Conservation (phyloP, 345 rosid genomes). For the Populus ilicifolia region DNA sequence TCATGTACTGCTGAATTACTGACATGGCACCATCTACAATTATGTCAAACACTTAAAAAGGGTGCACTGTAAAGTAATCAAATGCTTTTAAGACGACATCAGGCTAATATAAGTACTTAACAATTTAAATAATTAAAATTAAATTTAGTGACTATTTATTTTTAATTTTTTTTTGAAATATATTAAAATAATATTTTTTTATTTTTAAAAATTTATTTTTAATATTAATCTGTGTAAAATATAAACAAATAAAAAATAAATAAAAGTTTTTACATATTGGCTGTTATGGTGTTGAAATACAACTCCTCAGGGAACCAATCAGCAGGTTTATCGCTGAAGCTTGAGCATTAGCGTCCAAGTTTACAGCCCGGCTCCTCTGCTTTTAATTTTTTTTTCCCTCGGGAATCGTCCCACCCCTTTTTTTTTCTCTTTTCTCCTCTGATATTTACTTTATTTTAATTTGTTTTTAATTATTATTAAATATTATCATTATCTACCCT, state of each 20-base stretch:
- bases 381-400: constrained; percentile 24
- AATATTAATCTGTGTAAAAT: too few species aligned
- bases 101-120: constrained; percentile 19
- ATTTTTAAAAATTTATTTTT: too few species aligned
- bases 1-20: constrained; percentile 1
- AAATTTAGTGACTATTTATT: background rate
- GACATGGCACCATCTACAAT: background rate
- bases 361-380: constrained; percentile 43
- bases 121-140: constrained; percentile 5
- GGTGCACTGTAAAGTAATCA: background rate
- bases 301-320: constrained; percentile 45
- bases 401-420: constrained; percentile 13
- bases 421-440: background rate
- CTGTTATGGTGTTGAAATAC: constrained; percentile 19
- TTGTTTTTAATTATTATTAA: background rate
- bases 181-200: too few species aligned
- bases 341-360: constrained; percentile 38
- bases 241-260: too few species aligned
- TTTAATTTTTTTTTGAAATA: too few species aligned
- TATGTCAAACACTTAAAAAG: background rate
- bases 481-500: background rate
- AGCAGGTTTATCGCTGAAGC: constrained; percentile 47
- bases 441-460: background rate
- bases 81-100: background rate
- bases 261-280: too few species aligned